Conservation (phyloP, 306 rosid species). For the Quercus alba region DNA sequence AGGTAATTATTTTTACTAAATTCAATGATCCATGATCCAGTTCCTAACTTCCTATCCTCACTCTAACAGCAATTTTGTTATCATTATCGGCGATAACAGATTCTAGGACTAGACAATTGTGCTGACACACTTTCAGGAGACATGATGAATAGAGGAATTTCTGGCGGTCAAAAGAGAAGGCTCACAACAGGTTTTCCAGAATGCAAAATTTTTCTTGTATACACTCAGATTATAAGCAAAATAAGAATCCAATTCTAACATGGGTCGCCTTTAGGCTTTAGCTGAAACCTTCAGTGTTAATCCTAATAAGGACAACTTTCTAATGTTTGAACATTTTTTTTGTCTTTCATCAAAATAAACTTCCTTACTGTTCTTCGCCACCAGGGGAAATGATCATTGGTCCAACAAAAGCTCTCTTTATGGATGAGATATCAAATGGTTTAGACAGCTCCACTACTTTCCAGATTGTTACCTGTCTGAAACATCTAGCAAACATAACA, state of each 20-base stretch:
- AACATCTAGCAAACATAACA: slow-evolving; percentile 49
- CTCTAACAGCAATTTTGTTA: background rate
- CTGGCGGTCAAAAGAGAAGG: slow-evolving; percentile 65
- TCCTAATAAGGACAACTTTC: background rate
- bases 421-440: slow-evolving; percentile 79
- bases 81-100: slow-evolving; percentile 9
- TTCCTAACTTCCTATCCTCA: background rate
- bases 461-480: slow-evolving; percentile 52
- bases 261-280: too few relatives aligned
- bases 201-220: background rate
- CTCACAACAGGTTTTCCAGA: slow-evolving; percentile 50
- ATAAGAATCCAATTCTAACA: too few relatives aligned
- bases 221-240: too few relatives aligned
- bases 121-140: slow-evolving; percentile 56
- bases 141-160: slow-evolving; percentile 51
- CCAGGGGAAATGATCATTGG: slow-evolving; percentile 63
- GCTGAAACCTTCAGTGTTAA: background rate
- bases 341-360: background rate
- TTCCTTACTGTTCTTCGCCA: background rate
- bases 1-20: slow-evolving; percentile 32
- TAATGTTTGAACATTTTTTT: background rate
- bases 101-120: slow-evolving; percentile 56
- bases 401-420: slow-evolving; percentile 51
- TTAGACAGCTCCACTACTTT: slow-evolving; percentile 70
- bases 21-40: background rate